Conservation (phyloP, 208 protist species). For the Leishmania amazonensis region DNA sequence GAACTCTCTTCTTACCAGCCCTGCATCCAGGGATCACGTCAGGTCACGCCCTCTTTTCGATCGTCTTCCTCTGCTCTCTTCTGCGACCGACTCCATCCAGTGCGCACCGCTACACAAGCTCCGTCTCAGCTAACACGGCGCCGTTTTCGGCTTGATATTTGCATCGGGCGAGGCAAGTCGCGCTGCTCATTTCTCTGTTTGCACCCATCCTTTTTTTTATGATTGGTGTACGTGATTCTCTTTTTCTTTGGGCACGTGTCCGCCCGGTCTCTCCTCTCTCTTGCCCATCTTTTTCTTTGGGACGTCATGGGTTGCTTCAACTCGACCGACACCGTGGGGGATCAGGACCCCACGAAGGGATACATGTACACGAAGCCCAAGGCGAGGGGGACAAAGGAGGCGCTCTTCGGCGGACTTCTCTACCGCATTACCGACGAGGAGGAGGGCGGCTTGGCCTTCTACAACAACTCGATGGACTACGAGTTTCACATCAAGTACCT, state of each 20-base stretch:
- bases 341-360: conserved; percentile 33
- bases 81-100: neutral
- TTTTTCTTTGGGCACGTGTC: neutral
- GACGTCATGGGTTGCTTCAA: conserved; percentile 32
- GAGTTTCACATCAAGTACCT: conserved; percentile 86
- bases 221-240: neutral
- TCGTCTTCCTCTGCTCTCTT: neutral
- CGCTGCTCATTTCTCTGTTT: neutral
- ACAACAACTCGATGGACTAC: conserved; percentile 83
- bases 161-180: neutral
- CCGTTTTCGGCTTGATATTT: neutral
- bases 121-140: neutral
- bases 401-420: conserved; percentile 78
- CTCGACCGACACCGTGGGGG: conserved; percentile 5
- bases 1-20: neutral
- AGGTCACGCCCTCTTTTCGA: neutral
- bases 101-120: neutral
- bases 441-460: conserved; percentile 56
- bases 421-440: conserved; percentile 61
- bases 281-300: conserved; percentile 5
- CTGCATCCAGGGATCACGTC: neutral
- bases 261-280: conserved; percentile 11
- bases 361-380: conserved; percentile 30
- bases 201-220: neutral
- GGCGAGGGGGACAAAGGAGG: conserved; percentile 34